Evolutionary conservation across 129 eudicot species (phyloP), one percentile per base, ranked within the genome.

Genomic region (carrot (Daucus carota)): DNA sequence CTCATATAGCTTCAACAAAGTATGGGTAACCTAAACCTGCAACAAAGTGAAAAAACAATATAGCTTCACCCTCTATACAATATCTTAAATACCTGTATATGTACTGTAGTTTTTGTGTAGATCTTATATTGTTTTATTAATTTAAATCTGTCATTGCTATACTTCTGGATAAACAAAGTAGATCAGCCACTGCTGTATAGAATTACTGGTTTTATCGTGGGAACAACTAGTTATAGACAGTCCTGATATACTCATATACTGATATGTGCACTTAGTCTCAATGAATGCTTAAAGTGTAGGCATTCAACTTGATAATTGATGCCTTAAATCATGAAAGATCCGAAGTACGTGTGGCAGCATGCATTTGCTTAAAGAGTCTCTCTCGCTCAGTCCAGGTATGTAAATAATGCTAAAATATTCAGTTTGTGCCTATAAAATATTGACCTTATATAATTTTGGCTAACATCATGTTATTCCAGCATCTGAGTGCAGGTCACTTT

Each of bases 361-460:
- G 96, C 80, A 77, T 83, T 42, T 92, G 96, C 78, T 85, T 95
- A 80, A 90, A 81, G 77, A 92, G 85, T 78, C 84, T 92, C 59
- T 87, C 99, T 50, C 97, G 99, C 52, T 95, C 99, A 32, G 88
- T 92, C 73, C 90, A 95, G 99, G 99, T 95, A 80, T n/a, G 90
- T 40, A 41, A 52, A 45, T 40, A 62, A 24, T 36, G 57, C 38
- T 31, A 72, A 29, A 11, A n/a, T n/a, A n/a, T n/a, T n/a, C 24
- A n/a, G 47, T 38, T 29, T 17, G 73, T 50, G 26, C 34, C 17
- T 22, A 32, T 46, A 16, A 65, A 40, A 41, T 65, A 32, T 44
- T 54, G 29, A 24, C 63, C 46, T 44, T 48, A 73, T 15, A 18
- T 22, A 44, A 42, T 66, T 71, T 63, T 86, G 31, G 75, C 88